Percentiles rank a stretch among this genome's conserved stretches.
Evolutionary conservation across 2,329 filamentous ascomycete species (phyloP).

Genomic region (Diaporthe aspalathi): DNA sequence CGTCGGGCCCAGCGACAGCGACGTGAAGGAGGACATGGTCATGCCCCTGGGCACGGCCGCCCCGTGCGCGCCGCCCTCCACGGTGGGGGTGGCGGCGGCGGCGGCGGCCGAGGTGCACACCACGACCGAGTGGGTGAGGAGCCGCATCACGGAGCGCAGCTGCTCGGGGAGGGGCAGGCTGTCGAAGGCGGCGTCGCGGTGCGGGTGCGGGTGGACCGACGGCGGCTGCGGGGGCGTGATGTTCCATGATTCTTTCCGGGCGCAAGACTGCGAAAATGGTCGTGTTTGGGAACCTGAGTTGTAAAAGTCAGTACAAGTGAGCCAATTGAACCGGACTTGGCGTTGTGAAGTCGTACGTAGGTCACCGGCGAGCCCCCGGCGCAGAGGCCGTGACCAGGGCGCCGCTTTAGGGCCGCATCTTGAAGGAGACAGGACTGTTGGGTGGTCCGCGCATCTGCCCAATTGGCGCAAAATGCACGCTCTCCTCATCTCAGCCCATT

Average conservation of each 20-base stretch:
- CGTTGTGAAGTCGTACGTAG: not conserved
- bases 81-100: conserved; percentile 44
- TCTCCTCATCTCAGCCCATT: conserved; percentile 49
- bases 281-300: conserved; percentile 2
- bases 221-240: conserved; percentile 48
- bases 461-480: conserved; percentile 46
- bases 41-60: conserved; percentile 55
- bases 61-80: not conserved
- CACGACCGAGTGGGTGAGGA: conserved; percentile 66
- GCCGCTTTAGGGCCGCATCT: conserved; percentile 17
- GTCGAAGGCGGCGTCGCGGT: conserved; percentile 34
- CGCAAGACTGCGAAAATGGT: conserved; percentile 4
- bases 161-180: conserved; percentile 55
- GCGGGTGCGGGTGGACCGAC: conserved; percentile 49
- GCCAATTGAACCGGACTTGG: not conserved
- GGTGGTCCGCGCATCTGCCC: conserved; percentile 42
- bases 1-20: conserved; percentile 62
- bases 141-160: conserved; percentile 65
- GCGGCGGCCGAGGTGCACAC: conserved; percentile 59
- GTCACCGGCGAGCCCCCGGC: conserved; percentile 22
- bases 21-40: conserved; percentile 71
- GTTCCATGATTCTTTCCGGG: conserved; percentile 44
- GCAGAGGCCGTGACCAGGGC: conserved; percentile 24
- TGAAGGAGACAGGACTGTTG: conserved; percentile 4
- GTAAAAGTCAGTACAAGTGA: not conserved